Conservation (phyloP, 2,329 filamentous ascomycete species). For the Nemania sp. region DNA sequence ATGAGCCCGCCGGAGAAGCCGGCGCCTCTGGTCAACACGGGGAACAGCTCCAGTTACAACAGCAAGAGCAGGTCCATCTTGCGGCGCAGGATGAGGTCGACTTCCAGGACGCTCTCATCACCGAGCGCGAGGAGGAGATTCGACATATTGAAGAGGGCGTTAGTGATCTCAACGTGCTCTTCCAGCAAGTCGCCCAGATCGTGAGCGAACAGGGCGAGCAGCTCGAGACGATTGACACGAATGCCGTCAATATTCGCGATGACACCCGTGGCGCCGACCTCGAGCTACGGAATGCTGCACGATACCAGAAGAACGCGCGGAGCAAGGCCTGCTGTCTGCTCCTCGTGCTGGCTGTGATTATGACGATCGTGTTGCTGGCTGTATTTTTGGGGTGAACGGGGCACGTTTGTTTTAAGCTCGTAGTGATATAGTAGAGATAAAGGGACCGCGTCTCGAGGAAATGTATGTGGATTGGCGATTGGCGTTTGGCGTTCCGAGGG, state of each 20-base stretch:
- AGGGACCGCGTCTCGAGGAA: conserved; percentile 27
- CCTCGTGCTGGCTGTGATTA: conserved; percentile 86
- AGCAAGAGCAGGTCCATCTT: conserved; percentile 77
- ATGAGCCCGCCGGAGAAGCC: conserved; percentile 54
- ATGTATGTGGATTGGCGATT: conserved; percentile 29
- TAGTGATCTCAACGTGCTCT: conserved; percentile 94
- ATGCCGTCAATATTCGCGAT: conserved; percentile 84
- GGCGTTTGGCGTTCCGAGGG: conserved; percentile 37
- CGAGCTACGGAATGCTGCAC: conserved; percentile 85
- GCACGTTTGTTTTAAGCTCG: conserved; percentile 1
- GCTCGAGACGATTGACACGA: conserved; percentile 87
- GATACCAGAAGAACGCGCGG: conserved; percentile 94
- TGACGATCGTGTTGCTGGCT: conserved; percentile 90
- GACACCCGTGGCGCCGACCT: conserved; percentile 87
- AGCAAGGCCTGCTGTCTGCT: conserved; percentile 95
- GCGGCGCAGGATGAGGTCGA: conserved; percentile 95
- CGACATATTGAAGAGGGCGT: conserved; percentile 97
- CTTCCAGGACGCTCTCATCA: conserved; percentile 95
- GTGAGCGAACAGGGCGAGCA: conserved; percentile 93
- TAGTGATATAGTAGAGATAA: conserved; percentile 7
- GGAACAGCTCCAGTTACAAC: conserved; percentile 62
- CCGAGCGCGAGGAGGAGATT: conserved; percentile 96
- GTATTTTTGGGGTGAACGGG: conserved; percentile 77
- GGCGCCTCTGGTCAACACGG: conserved; percentile 44
- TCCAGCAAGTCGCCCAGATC: conserved; percentile 97